Percentiles rank a stretch among this genome's conserved stretches.
These are phyloP conservation scores for Rhytidhysteron rufulum DNA, from an alignment of 2,329 filamentous ascomycete species.

Conservation along the genomic window DNA sequence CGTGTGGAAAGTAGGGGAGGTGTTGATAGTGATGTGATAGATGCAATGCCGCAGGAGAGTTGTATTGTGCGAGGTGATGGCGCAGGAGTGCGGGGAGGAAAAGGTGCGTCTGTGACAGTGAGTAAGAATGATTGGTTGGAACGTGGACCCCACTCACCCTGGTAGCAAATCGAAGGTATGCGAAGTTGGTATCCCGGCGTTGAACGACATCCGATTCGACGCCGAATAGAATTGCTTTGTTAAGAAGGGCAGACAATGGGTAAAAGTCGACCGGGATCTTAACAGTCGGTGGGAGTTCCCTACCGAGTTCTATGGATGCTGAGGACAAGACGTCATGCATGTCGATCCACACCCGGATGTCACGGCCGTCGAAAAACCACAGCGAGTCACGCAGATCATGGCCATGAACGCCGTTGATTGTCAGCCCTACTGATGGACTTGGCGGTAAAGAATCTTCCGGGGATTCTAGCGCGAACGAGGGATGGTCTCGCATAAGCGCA, in stretches of 20 bases:
- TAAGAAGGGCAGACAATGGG: conserved; percentile 79
- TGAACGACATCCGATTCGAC: conserved; percentile 93
- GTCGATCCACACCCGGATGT: conserved; percentile 85
- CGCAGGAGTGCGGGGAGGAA: conserved; percentile 86
- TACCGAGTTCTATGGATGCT: conserved; percentile 59
- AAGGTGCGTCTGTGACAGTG: conserved; percentile 70
- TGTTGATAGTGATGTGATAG: conserved; percentile 82
- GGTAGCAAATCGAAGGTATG: conserved; percentile 82
- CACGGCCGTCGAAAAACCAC: conserved; percentile 88
- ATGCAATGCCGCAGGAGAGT: conserved; percentile 74
- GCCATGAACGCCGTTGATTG: conserved; percentile 43
- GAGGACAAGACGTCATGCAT: conserved; percentile 77
- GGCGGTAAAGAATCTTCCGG: conserved; percentile 47
- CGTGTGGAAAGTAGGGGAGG: conserved; percentile 89
- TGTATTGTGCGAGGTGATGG: conserved; percentile 70
- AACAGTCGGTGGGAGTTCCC: conserved; percentile 71
- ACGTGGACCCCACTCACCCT: conserved; percentile 56
- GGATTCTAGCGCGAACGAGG: conserved; percentile 45
- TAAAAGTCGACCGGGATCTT: conserved; percentile 91
- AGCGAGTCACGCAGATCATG: conserved; percentile 75
- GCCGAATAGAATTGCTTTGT: conserved; percentile 84
- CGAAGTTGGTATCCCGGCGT: conserved; percentile 84
- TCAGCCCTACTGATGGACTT: conserved; percentile 47
- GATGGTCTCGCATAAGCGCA: conserved; percentile 84
- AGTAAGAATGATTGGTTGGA: conserved; percentile 6